Evolutionary conservation across 192 early-diverging fungal genomes (phyloP), one percentile per base, ranked within the genome.

Genomic region (Dispira parvispora): DNA sequence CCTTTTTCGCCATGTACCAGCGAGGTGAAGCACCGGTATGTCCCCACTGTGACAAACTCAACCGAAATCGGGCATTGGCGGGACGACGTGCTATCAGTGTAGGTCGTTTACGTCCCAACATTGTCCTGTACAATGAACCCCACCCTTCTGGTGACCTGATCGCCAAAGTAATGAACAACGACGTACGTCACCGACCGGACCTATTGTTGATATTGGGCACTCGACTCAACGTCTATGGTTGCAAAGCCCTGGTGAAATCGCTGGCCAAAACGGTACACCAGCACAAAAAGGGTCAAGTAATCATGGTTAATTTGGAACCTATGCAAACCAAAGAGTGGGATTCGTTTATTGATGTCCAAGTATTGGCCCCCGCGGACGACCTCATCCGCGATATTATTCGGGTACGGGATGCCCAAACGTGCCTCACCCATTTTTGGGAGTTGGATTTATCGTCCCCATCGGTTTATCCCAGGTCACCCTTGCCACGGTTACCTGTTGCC

Each of bases 161-260:
- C 73, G 81, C 80, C 61, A 66, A 77, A 55, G 70, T 84, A 47
- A 76, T 78, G 42, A 44, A 70, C 38, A 73, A 50, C 55, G 86
- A 88, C 61, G 61, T 84, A 43, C 70, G 75, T 62, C 74, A 65
- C 57, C 73, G 73, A 13, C 85, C 88, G 5, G 91, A 92, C 66
- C 66, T 91, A 25, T 57, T 94, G 58, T 74, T 94, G 42, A 84
- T 94, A 28, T 88, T 94, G 83, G 91, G 91, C 11, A 94, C 91
- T 14, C 88, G 85, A 16, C 78, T 94, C 28, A 89, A 88, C 68
- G 86, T 94, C 23, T 75, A 80, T 44, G 91, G 87, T 8, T 73
- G 91, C 32, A 86, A 89, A 46, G 63, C 70, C 61, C 72, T 92
- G 38, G 85, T 94, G 43, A 87, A 85, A 67, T 75, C 84, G 46